Evolutionary conservation across 352 stramenopile genomes (phyloP), one percentile per base, ranked within the genome.

Genomic region (Phytophthora uliginosa): DNA sequence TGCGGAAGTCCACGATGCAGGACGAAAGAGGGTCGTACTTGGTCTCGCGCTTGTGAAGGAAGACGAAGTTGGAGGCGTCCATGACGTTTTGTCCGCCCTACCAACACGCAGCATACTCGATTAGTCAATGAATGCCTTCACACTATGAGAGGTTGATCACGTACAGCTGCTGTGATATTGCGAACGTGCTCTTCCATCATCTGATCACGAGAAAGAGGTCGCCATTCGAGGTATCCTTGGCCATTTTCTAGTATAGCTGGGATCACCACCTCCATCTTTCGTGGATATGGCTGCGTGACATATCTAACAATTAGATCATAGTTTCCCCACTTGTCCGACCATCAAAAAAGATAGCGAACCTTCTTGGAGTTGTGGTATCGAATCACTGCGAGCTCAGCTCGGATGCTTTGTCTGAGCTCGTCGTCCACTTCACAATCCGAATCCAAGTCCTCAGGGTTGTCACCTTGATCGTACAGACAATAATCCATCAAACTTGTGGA

Each of bases 1-100:
- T 97, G 45, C 90, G 92, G 67, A 98, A 98, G 73, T 98, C 94
- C 61, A 98, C 92, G 68, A 98, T 95, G 65, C 92, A 98, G 36
- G 88, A 96, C n/a, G 88, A 97, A 5, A 98, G 76, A 34, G 90
- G 92, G 73, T 98, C 92, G 76, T 98, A 98, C 76, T 96, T 94
- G 28, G 86, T 93, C 78, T 97, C 89, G 17, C 89, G 84, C 69
- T 94, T 93, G 79, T 97, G 90, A 48, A 96, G 65, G 66, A 93
- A 95, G 26, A 91, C 82, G 54, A 96, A 92, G 60, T 93, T 93
- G 55, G 86, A 79, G 4, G 76, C 82, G 45, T 95, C 78, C 53
- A 94, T 69, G 53, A 97, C 87, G 63, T 97, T 97, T 66, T 96
- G 88, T 0, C 80, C 87, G 33, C 89, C 88, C 85, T 96, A 13